A percentile compares a stretch with the other conserved stretches of the same genome.
These are phyloP conservation scores for Yamadazyma phyllophila DNA, from an alignment of 805 yeast genomes.

Conservation along the genomic window DNA sequence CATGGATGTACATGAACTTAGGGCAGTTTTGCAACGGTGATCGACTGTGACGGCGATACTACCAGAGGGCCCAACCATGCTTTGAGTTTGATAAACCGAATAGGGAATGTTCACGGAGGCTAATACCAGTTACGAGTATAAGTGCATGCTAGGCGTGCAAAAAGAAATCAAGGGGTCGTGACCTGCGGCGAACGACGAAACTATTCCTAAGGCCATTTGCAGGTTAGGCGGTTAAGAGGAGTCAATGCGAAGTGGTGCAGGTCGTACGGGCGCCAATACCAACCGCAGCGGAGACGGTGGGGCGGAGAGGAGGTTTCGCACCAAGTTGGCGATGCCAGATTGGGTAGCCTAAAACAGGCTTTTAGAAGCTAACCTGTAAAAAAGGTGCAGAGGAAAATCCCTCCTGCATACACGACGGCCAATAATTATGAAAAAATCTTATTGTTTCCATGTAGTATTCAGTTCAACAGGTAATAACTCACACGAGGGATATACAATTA, in stretches of 20 bases:
- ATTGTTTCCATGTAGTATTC: neutral
- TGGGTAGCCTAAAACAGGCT: too few species aligned
- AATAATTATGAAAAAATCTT: neutral
- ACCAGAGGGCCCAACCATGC: neutral
- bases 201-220: too few species aligned
- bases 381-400: too few species aligned
- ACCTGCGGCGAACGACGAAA: neutral
- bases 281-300: too few species aligned
- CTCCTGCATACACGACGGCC: too few species aligned
- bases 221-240: neutral
- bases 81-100: neutral
- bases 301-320: too few species aligned
- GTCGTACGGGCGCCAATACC: too few species aligned
- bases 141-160: neutral
- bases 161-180: neutral
- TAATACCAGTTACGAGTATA: neutral
- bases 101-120: neutral
- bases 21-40: too few species aligned
- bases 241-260: too few species aligned
- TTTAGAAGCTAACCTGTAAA: too few species aligned
- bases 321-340: too few species aligned
- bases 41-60: neutral
- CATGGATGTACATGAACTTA: too few species aligned
- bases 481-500: conserved; percentile 4
- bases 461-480: conserved; percentile 2